Evolutionary conservation across 805 yeast genomes (phyloP), one percentile per base, ranked within the genome.

Genomic region (Kuraishia capsulata): DNA sequence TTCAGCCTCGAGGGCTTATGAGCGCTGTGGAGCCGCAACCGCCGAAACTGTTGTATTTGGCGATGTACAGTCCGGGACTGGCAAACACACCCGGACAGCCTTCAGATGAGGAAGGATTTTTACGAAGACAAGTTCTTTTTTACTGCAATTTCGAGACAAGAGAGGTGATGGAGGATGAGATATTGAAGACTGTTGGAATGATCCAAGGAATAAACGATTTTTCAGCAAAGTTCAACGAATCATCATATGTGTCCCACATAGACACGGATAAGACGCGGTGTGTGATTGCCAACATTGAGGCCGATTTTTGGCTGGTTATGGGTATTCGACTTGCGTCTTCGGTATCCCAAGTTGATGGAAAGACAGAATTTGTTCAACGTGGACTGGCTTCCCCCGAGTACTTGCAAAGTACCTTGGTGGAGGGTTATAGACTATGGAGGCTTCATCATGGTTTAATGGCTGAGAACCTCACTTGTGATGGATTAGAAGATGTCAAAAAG

Each of bases 371-470:
- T 40, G 37, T 46, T 13, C 43, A 48, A 19, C 46, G 48, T 35
- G 63, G 59, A 1, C 24, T 61, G 20, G 60, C 63, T 1, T 35
- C 55, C 3, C 54, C 67, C 4, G 62, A 59, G n/a, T 54, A 61
- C 30, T 42, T 66, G 16, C 39, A 42, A 5, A 45, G 49, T 4
- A 53, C 56, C 39, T 39, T 65, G 10, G 31, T 39, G 11, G 37
- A 43, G 13, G 69, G 63, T 4, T 59, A 59, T 39, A 42, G 50
- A 25, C 44, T 64, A 4, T 65, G 59, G 56, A 37, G 43, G 13
- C 43, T 65, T 14, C 56, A 61, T 35, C 44, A 53, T 40, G 66
- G 66, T 4, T 39, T 55, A 5, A 34, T 63, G 23, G 37, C 35
- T 8, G 8, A 44, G 48, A 36, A 38, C 38, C n/a, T 29, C 36